Conservation (phyloP, 495 filamentous ascomycete genomes). For the Hyaloscypha bicolor region DNA sequence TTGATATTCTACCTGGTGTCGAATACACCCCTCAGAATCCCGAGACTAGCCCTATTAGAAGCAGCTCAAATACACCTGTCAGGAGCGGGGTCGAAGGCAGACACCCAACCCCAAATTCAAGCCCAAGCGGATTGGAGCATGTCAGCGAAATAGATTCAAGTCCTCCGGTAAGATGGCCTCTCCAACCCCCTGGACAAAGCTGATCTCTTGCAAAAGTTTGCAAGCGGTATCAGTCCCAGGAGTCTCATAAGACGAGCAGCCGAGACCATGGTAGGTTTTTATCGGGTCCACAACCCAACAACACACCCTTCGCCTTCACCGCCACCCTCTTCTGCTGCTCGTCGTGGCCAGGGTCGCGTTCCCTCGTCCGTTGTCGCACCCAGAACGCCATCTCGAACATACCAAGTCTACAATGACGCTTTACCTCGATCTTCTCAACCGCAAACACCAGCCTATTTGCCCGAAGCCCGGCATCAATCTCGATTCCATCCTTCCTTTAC, state of each 20-base stretch:
- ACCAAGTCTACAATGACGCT: constrained; percentile 53
- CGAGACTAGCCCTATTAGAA: constrained; percentile 13
- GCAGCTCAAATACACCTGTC: constrained; percentile 16
- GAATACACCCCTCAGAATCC: constrained; percentile 14
- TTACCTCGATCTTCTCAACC: constrained; percentile 53
- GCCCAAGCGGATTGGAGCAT: constrained; percentile 1
- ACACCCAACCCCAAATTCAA: constrained; percentile 6
- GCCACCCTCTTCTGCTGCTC: constrained; percentile 24
- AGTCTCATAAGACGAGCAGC: constrained; percentile 19
- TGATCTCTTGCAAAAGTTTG: constrained; percentile 11
- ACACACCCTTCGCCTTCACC: constrained; percentile 32
- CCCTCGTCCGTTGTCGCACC: constrained; percentile 9
- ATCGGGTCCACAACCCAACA: constrained; percentile 32
- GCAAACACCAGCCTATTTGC: constrained; percentile 56
- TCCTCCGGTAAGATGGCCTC: constrained; percentile 1
- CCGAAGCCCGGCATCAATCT: constrained; percentile 51
- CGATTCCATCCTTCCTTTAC: constrained; percentile 49
- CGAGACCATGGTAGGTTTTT: constrained; percentile 29
- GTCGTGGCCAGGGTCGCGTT: constrained; percentile 4
- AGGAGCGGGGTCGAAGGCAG: constrained; percentile 2
- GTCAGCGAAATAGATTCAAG: background rate
- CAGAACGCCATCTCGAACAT: constrained; percentile 25
- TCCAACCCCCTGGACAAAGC: background rate
- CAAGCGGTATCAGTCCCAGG: constrained; percentile 8
- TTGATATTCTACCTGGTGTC: constrained; percentile 46